Evolutionary conservation across 805 yeast genomes (phyloP), one percentile per base, ranked within the genome.

Genomic region (Debaryomyces prosopidis): DNA sequence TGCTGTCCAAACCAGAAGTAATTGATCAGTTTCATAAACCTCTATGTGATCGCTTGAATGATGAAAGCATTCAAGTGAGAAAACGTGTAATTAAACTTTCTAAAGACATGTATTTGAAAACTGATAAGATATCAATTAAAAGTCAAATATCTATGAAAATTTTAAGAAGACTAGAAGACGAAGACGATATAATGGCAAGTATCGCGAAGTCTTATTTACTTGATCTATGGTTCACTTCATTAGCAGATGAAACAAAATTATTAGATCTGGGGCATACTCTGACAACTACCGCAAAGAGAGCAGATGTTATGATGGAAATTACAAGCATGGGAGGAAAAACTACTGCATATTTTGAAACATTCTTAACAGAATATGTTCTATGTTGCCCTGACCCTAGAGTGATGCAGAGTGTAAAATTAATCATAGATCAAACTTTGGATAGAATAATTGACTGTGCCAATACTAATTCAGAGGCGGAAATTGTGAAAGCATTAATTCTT

Each of bases 41-140:
- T 14, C 63, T 86, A 6, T 69, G 81, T 36, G 76, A 69, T 9
- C 58, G 82, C 51, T 58, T 76, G 28, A 68, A 63, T 44, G 94
- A 89, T 54, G 76, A 75, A 5, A 86, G 92, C 45, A 55, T 81
- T 12, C 74, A 76, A 35, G 89, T 89, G 6, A 71, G 92, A 41
- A 83, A 76, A 51, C 76, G 84, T 44, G 84, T 85, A 0, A 57
- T 87, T 4, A 76, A 71, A 46, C 58, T 87, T 8, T 71, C 80
- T 26, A 71, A 65, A 28, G 66, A 60, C 6, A 71, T 87, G 54
- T 84, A 79, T 54, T 52, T 57, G 4, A 55, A 57, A 7, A 62
- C 77, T 0, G 42, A 53, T 0, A 66, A 69, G 19, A 41, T 43
- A 1, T 40, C 55, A 1, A 56, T 71, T 37, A 75, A 72, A 48